Base-by-base conservation (phyloP, 2,329 filamentous ascomycete genomes). In the Bipolaris sorokiniana region DNA sequence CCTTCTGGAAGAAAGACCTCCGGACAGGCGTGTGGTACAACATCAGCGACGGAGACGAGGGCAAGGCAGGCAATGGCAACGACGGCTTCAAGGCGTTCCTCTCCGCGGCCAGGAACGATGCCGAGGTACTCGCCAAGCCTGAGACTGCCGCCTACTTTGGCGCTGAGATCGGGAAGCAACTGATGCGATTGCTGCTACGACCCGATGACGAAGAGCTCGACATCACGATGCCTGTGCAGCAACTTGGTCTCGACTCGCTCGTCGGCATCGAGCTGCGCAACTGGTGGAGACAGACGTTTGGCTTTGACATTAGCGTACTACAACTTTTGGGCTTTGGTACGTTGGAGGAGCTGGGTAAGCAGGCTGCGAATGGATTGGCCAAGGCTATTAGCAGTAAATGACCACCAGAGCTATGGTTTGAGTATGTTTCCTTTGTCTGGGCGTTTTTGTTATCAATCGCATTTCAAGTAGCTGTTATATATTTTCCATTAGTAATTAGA, bases 231-330 rank as follows among this genome's bases (percentile, higher is more conserved):
- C 28, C 44, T 5, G 41, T 74, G 18, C 51, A 54, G 16, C 61
- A 71, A 37, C 51, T 76, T 16, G 74, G 75, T 0, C 40, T 77
- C 28, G 75, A 77, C 46, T 70, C 65, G 9, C 46, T 77, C 9
- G 65, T 76, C 40, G 70, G 63, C 0, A 69, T 80, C 3, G 78
- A 80, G 55, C 60, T 80, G 23, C 66, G 77, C 0, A 71, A 66
- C 26, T 80, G 78, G 79, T 69, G 76, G 48, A 72, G 66, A 31
- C 70, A 72, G 55, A 62, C 61, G 4, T 61, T 80, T 5, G 71
- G 71, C 0, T 54, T 67, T 1, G 62, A 70, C 18, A 61, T 71
- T 15, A 68, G 53, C 23, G 60, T 64, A 1, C 18, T 74, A 36
- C 65, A 73, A 46, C 64, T 72, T 13, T 5, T 70, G 51, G 48